Conservation (phyloP, 2,329 filamentous ascomycete species). For the Trichoderma endophyticum region DNA sequence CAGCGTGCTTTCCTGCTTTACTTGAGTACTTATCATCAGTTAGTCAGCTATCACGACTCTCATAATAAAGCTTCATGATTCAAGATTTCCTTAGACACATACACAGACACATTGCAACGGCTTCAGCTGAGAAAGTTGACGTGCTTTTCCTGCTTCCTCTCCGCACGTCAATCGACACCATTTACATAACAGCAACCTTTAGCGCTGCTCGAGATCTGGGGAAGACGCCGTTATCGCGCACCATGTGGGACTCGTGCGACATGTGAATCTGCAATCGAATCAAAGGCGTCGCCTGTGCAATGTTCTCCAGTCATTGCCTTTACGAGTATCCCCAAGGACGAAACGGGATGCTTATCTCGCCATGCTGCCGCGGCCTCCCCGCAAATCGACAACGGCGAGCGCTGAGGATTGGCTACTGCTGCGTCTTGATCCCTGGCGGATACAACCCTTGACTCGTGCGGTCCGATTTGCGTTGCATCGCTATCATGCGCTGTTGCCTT, state of each 20-base stretch:
- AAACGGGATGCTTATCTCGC: constrained; percentile 11
- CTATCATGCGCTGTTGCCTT: background rate
- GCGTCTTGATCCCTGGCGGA: background rate
- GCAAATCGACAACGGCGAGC: background rate
- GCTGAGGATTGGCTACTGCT: constrained; percentile 7
- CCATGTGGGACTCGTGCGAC: constrained; percentile 4
- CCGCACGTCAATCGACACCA: background rate
- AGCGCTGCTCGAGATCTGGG: constrained; percentile 9
- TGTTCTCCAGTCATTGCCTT: background rate
- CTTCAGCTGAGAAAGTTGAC: background rate
- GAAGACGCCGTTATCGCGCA: constrained; percentile 11
- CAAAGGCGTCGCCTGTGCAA: background rate
- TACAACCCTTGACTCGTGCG: background rate
- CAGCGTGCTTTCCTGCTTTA: background rate
- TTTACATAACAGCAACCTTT: constrained; percentile 14
- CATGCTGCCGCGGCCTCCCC: background rate
- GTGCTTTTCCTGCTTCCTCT: background rate
- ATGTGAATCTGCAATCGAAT: background rate
- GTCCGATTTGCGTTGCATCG: background rate
- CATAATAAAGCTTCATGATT: background rate
- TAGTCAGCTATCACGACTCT: background rate
- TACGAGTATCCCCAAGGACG: background rate
- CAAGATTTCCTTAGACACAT: background rate
- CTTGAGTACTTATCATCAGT: background rate
- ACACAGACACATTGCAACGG: background rate